A percentile compares a stretch with the other conserved stretches of the same genome.
Conservation (phyloP, 768 basidiomycete genomes). For the Lentinus tigrinus region DNA sequence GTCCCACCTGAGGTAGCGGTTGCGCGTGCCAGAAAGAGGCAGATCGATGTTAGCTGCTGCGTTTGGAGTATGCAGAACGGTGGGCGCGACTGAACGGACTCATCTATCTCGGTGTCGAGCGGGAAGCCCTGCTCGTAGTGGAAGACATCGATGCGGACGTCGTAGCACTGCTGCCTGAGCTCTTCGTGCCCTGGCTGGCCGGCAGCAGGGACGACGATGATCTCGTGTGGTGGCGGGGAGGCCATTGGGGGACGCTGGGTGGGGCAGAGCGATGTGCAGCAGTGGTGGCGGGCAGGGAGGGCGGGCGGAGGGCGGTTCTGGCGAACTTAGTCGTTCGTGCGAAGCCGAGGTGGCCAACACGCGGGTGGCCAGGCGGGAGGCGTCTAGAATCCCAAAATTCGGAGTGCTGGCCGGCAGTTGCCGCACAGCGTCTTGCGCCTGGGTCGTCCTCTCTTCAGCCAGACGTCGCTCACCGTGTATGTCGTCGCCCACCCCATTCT, state of each 20-base stretch:
- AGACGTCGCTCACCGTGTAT: conserved; percentile 15
- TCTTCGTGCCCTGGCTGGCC: conserved; percentile 38
- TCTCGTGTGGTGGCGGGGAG: conserved; percentile 48
- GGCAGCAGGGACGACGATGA: conserved; percentile 43
- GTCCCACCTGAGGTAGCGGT: conserved; percentile 48
- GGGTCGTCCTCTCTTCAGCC: neutral
- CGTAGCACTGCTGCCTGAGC: conserved; percentile 65
- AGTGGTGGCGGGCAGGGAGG: neutral
- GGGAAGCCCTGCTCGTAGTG: conserved; percentile 69
- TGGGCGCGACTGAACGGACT: conserved; percentile 41
- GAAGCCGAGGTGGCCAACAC: conserved; percentile 1
- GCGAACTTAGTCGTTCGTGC: neutral
- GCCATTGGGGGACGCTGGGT: neutral
- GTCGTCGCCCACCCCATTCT: conserved; percentile 11
- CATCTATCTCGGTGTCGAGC: conserved; percentile 72
- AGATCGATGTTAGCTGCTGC: conserved; percentile 3
- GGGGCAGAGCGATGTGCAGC: neutral
- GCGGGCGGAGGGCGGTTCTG: neutral
- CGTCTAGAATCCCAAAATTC: conserved; percentile 2
- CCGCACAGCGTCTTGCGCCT: conserved; percentile 8
- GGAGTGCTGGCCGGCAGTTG: conserved; percentile 2
- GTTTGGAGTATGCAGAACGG: neutral
- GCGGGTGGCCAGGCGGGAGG: neutral
- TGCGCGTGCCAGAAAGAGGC: conserved; percentile 2
- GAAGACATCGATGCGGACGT: conserved; percentile 61